These are phyloP conservation scores for Xylaria sp. DNA, from an alignment of 2,329 filamentous ascomycete species.

Conservation along the genomic window DNA sequence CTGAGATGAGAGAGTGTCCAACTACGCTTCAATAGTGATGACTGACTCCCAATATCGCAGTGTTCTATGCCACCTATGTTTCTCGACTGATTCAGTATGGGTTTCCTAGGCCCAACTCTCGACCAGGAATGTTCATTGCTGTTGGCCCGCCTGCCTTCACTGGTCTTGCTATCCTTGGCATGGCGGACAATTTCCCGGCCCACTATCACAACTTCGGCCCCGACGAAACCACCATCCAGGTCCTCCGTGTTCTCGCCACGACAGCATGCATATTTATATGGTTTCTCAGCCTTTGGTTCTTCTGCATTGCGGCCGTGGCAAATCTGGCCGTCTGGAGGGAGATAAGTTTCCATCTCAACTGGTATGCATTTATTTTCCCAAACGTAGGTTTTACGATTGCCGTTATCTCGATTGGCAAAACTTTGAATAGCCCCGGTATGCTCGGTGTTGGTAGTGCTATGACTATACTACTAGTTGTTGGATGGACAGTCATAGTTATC, in stretches of 20 bases:
- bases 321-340: constrained; percentile 46
- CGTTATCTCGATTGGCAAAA: constrained; percentile 66
- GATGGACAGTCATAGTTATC: constrained; percentile 64
- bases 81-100: constrained; percentile 53
- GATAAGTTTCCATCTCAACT: constrained; percentile 56
- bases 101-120: constrained; percentile 53
- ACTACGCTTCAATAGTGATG: too few relatives aligned
- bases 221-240: constrained; percentile 44
- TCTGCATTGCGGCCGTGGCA: constrained; percentile 51
- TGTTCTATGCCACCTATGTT: constrained; percentile 56
- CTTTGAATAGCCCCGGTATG: constrained; percentile 62
- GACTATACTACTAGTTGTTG: constrained; percentile 63
- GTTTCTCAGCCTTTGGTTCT: constrained; percentile 62
- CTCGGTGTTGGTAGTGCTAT: constrained; percentile 64
- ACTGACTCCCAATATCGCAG: too few relatives aligned
- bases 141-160: constrained; percentile 60
- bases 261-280: constrained; percentile 57
- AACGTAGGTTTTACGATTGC: constrained; percentile 71
- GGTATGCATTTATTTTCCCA: constrained; percentile 74
- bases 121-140: constrained; percentile 60
- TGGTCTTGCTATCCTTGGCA: constrained; percentile 57
- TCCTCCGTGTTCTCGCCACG: constrained; percentile 54
- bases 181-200: constrained; percentile 51
- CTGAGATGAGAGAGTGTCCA: too few relatives aligned
- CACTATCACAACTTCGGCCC: constrained; percentile 44